A percentile compares a stretch with the other conserved stretches of the same genome.
These are phyloP conservation scores for Solanum paucissectum DNA, from an alignment of 257 asterid species.

Conservation along the genomic window DNA sequence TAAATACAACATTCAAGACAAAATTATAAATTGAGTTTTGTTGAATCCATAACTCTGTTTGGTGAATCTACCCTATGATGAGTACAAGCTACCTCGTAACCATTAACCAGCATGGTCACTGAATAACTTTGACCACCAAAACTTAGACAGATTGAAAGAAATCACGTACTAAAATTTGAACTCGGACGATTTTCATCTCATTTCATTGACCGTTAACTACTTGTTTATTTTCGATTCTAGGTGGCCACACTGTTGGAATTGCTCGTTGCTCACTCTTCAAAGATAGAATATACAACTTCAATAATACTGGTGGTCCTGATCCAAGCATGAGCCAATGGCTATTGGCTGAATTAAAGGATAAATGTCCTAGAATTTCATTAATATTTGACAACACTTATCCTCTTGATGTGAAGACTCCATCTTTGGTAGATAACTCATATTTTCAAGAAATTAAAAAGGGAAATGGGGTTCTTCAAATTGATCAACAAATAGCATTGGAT, in stretches of 20 bases:
- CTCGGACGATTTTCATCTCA: background rate
- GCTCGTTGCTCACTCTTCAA: conserved; percentile 42
- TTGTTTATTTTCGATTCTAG: conserved; percentile 3
- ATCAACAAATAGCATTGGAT: conserved; percentile 48
- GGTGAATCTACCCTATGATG: background rate
- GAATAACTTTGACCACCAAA: background rate
- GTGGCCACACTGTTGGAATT: conserved; percentile 59
- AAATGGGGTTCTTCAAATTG: conserved; percentile 47
- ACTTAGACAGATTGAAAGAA: background rate
- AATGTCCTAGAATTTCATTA: conserved; percentile 26
- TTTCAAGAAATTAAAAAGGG: conserved; percentile 22
- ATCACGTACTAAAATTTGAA: background rate
- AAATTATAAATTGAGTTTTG: fast-evolving
- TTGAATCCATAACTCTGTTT: background rate
- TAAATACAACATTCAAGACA: fast-evolving
- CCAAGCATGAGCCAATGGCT: conserved; percentile 34
- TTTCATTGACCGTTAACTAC: background rate
- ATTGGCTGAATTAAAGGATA: conserved; percentile 2
- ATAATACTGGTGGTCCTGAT: conserved; percentile 31
- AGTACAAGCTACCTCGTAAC: too few relatives aligned
- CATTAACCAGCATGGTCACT: fast-evolving
- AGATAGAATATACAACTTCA: conserved; percentile 44
- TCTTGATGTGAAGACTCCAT: conserved; percentile 35
- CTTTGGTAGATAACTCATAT: conserved; percentile 36
- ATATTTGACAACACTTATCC: conserved; percentile 10